phyloP scores from a whole-genome alignment of 805 yeast genomes.

The Wickerhamomyces canadensis region DNA sequence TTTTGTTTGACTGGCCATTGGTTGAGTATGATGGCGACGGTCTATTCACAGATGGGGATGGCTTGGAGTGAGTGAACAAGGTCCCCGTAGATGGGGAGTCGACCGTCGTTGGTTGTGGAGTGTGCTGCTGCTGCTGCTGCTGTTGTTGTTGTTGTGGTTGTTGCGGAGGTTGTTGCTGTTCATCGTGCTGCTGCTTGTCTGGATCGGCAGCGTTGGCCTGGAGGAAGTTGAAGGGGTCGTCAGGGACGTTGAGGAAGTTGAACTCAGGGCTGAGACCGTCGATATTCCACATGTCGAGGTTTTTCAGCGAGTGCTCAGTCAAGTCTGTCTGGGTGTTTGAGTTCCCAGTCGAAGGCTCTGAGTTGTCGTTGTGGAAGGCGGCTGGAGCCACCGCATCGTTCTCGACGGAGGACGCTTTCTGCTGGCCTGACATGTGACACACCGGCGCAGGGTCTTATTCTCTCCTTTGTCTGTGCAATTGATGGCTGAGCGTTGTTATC shows the following conservation, averaged over 20 bases:
- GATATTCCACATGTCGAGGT: constrained; percentile 12
- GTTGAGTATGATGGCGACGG: background rate
- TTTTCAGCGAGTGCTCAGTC: background rate
- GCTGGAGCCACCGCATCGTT: too few species aligned
- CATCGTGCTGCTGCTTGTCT: too few species aligned
- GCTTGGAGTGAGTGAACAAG: background rate
- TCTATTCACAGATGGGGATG: background rate
- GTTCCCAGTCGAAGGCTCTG: background rate
- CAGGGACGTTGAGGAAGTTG: constrained; percentile 20
- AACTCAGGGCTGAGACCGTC: constrained; percentile 18
- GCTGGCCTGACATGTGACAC: too few species aligned
- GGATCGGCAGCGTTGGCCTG: constrained; percentile 1
- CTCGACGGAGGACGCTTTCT: too few species aligned
- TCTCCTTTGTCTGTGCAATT: too few species aligned
- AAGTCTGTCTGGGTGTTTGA: background rate
- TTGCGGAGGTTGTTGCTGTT: too few species aligned
- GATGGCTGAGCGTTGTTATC: too few species aligned
- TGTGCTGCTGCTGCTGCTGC: too few species aligned
- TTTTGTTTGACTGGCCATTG: background rate
- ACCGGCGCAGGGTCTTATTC: too few species aligned
- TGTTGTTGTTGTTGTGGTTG: too few species aligned
- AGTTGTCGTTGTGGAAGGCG: background rate
- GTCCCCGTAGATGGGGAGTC: background rate
- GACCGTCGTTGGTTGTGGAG: background rate
- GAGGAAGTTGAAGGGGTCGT: constrained; percentile 12